Base-by-base conservation (phyloP, 75 land plant species). In the Isoetes taiwanensis region DNA sequence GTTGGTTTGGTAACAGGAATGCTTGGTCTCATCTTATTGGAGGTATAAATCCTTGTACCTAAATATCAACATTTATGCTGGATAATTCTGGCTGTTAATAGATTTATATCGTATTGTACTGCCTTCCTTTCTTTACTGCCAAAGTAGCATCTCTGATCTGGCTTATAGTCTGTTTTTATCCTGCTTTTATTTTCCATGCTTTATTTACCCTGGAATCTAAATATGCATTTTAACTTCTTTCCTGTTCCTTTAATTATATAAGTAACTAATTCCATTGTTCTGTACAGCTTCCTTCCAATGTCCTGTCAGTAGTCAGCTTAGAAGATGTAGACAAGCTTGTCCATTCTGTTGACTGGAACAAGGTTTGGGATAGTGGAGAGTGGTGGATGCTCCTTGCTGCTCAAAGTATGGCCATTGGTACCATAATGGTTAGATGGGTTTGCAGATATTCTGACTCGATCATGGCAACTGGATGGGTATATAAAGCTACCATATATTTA, bases 321-420 rank as follows among this genome's bases (percentile, higher is more conserved):
- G 16, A 16, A 5, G 16, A n/a, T 46, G 50, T 19, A 6, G 6
- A 4, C 19, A 46, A 6, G 23, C 8, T 19, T 19, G 16, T 46
- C 19, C 4, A 16, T n/a, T 46, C 50, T n/a, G 14, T 37, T 37
- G 14, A 37, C 39, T 37, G 25, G n/a, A n/a, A n/a, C n/a, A n/a
- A n/a, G n/a, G n/a, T 93, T 41, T 84, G 85, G 95, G 85, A 82
- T 12, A 93, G 90, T 73, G 98, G 98, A 23, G 98, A 93, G 55
- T 88, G 83, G 95, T 93, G 94, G 89, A 93, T 93, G 98, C 80
- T 93, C 52, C 80, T 93, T 56, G 98, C 98, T 41, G 98, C 98
- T 43, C 98, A 93, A 73, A 93, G 98, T 61, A 93, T 93, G 98
- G 98, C 98, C 27, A 46, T 84, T 30, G 98, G 98, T 11, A 93